Percentiles rank a stretch among this genome's conserved stretches.
Evolutionary conservation across 1,284 basidiomycete species (phyloP).

Genomic region (Heliocybe sulcata): DNA sequence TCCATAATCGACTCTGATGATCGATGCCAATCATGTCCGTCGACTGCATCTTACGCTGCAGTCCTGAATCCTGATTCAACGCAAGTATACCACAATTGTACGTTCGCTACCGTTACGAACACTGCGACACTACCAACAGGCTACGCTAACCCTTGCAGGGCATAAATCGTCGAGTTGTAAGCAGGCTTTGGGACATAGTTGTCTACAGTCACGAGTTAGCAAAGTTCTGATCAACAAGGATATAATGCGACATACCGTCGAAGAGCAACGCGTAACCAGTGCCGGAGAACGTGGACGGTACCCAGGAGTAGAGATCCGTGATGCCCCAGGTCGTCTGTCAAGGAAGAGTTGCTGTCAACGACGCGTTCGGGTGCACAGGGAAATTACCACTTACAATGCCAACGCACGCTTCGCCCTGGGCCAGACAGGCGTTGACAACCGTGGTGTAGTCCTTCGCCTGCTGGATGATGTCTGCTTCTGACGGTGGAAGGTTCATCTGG

Average conservation of each 20-base stretch:
- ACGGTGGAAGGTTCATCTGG: conserved; percentile 42
- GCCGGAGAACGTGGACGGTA: conserved; percentile 35
- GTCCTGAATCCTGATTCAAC: too few species aligned
- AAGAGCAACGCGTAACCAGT: background rate
- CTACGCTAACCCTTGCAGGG: background rate
- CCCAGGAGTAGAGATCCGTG: conserved; percentile 38
- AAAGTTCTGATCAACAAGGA: background rate
- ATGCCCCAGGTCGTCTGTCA: background rate
- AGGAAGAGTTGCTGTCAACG: conserved; percentile 9
- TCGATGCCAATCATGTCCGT: too few species aligned
- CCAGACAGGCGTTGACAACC: conserved; percentile 45
- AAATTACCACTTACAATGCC: conserved; percentile 27
- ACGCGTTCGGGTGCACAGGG: conserved; percentile 36
- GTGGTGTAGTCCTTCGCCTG: conserved; percentile 48
- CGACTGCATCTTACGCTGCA: too few species aligned
- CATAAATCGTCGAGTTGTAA: background rate
- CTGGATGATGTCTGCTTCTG: conserved; percentile 36
- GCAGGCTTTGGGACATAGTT: background rate
- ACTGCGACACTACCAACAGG: too few species aligned
- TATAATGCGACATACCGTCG: background rate
- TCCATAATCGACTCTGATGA: too few species aligned
- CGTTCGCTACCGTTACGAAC: too few species aligned
- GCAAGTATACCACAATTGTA: too few species aligned
- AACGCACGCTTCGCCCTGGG: conserved; percentile 35
- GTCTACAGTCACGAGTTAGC: background rate